These are phyloP conservation scores for Mycosarcoma mackinlayi DNA, from an alignment of 1,284 basidiomycete species.

Conservation along the genomic window DNA sequence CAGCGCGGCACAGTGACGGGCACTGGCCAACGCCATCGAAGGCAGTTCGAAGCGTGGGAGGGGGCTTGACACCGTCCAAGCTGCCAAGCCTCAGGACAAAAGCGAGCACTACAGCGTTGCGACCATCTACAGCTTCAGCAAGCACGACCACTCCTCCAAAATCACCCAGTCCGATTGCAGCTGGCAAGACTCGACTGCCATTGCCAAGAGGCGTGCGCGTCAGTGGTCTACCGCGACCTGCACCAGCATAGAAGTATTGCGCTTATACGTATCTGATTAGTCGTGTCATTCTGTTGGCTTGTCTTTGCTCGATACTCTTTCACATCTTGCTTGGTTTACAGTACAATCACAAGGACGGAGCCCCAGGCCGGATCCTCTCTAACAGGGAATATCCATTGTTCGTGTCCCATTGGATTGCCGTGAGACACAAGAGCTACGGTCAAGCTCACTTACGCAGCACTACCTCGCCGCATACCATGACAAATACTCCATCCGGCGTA, in stretches of 20 bases:
- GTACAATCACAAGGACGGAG: no score
- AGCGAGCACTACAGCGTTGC: conserved; percentile 20
- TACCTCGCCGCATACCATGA: conserved; percentile 38
- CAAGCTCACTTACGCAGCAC: conserved; percentile 28
- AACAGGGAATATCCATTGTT: no score
- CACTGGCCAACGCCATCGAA: conserved; percentile 10
- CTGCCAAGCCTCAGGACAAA: conserved; percentile 23
- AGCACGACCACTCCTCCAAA: conserved; percentile 1
- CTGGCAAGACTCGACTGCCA: neutral
- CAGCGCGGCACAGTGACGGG: conserved; percentile 14
- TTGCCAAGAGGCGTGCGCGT: neutral
- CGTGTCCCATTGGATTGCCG: no score
- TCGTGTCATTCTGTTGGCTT: no score
- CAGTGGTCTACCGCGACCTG: conserved; percentile 11
- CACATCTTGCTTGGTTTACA: no score
- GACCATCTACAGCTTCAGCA: neutral
- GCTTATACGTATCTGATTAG: no score
- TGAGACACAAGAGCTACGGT: no score
- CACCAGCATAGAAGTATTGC: no score
- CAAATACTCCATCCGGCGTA: conserved; percentile 17
- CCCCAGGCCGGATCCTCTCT: no score
- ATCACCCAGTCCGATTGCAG: conserved; percentile 1
- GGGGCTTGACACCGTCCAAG: conserved; percentile 31
- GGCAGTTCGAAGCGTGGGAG: conserved; percentile 11
- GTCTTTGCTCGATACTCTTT: no score